phyloP scores from a whole-genome alignment of 2,329 filamentous ascomycete species.

The Spiromastix sp. region DNA sequence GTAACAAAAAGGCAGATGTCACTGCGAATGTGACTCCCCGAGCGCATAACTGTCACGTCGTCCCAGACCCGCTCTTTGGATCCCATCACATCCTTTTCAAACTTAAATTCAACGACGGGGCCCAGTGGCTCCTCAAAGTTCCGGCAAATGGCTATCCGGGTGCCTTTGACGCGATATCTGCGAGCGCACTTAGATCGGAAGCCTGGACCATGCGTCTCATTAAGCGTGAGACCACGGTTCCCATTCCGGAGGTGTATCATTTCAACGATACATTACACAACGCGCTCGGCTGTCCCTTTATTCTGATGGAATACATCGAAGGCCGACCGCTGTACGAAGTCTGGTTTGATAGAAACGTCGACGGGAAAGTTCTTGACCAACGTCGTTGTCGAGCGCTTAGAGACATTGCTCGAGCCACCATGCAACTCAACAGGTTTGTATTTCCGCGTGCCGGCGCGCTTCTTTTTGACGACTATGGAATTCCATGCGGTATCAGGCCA shows the following conservation, averaged over 20 bases:
- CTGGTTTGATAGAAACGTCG: constrained; percentile 17
- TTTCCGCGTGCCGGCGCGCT: constrained; percentile 8
- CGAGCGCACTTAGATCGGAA: constrained; percentile 15
- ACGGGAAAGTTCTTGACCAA: neutral
- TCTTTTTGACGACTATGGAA: constrained; percentile 9
- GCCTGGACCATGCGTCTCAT: constrained; percentile 21
- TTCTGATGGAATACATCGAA: constrained; percentile 17
- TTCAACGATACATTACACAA: constrained; percentile 18
- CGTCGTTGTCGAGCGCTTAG: constrained; percentile 11
- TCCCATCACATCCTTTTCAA: constrained; percentile 17
- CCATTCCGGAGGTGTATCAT: constrained; percentile 20
- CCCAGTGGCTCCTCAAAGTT: constrained; percentile 16
- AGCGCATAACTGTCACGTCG: neutral
- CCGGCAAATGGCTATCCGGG: constrained; percentile 13
- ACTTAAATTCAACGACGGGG: constrained; percentile 11
- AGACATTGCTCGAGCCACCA: constrained; percentile 14
- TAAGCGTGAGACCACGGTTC: constrained; percentile 19
- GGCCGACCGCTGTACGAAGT: constrained; percentile 17
- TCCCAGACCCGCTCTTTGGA: constrained; percentile 21
- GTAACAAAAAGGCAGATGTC: too few relatives aligned
- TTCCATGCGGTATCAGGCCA: constrained; percentile 3
- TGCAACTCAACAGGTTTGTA: constrained; percentile 13
- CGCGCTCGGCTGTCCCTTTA: constrained; percentile 17
- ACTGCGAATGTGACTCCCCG: neutral
- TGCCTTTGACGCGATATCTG: constrained; percentile 13